Evolutionary conservation across 768 basidiomycete genomes (phyloP), one percentile per base, ranked within the genome.

Genomic region (Psilocybe subaeruginosa): DNA sequence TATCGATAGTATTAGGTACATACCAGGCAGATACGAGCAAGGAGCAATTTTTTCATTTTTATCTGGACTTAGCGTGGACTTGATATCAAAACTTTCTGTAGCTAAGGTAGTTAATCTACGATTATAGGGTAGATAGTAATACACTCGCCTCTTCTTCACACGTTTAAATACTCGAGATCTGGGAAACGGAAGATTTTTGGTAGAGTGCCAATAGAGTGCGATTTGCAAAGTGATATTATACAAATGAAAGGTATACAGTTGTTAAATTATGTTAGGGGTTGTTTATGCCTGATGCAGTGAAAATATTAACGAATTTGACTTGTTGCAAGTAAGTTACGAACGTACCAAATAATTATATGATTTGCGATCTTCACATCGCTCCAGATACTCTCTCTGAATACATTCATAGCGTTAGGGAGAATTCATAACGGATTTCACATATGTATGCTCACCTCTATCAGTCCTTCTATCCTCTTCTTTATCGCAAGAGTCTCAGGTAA

Each of bases 381-480:
- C 95, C 64, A 99, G 76, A 76, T 98, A 99, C 64, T 99, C 97
- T 73, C 93, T 86, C 94, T 98, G 65, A 17, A n/a, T 43, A 41
- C 14, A 17, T 48, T 2, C 29, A 31, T 39, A 43, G 53, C 5
- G 48, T 59, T 27, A 64, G 37, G 37, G 50, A 56, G 8, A 29
- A 35, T 31, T 53, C 11, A 49, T 30, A 31, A 27, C 33, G 47
- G 17, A 41, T n/a, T 23, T 54, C 17, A 27, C 29, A 30, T 7
- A 33, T 48, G 37, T 12, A 35, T 3, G 74, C 85, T 64, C 59
- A 95, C 95, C 77, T 99, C 97, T 54, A 99, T 98, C 61, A 99
- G 75, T 30, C 84, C 86, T 72, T 99, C 97, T 57, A 99, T 91
- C 50, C 94, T 83, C 74, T 91, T 94, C 82, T 99, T 99, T 79